Conservation (phyloP, 345 rosid genomes). For the Salix suchowensis region DNA sequence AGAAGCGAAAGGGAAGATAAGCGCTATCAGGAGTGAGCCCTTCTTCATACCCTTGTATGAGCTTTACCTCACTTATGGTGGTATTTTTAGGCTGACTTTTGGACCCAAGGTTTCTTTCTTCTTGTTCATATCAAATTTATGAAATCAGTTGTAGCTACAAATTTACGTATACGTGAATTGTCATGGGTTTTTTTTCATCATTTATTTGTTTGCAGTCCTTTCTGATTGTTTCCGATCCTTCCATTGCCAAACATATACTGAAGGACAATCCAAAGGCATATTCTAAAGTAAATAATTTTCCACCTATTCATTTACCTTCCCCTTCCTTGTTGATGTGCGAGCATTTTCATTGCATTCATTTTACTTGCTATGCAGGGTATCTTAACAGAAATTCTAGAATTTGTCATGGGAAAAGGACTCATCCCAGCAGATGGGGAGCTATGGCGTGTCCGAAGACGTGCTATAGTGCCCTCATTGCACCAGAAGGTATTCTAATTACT, state of each 20-base stretch:
- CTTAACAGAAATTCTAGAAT: slow-evolving; percentile 85
- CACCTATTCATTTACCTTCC: background rate
- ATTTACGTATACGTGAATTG: too few relatives aligned
- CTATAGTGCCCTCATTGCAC: slow-evolving; percentile 91
- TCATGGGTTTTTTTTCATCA: background rate
- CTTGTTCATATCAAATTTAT: background rate
- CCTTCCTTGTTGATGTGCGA: background rate
- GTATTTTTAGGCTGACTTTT: slow-evolving; percentile 80
- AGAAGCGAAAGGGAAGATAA: slow-evolving; percentile 66
- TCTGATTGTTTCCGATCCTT: slow-evolving; percentile 89
- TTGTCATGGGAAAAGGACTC: slow-evolving; percentile 97
- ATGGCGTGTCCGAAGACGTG: slow-evolving; percentile 92
- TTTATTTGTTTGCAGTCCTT: slow-evolving; percentile 56
- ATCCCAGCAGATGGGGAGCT: slow-evolving; percentile 95
- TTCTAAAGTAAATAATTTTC: slow-evolving; percentile 58
- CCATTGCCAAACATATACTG: slow-evolving; percentile 83
- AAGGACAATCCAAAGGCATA: slow-evolving; percentile 78
- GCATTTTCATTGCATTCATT: slow-evolving; percentile 13
- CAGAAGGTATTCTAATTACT: slow-evolving; percentile 47
- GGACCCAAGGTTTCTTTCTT: slow-evolving; percentile 82
- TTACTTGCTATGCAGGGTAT: slow-evolving; percentile 58
- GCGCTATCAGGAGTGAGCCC: slow-evolving; percentile 72
- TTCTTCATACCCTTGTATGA: slow-evolving; percentile 88
- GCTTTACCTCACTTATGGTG: slow-evolving; percentile 91
- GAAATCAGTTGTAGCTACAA: background rate